Base-by-base conservation (phyloP, 2,329 filamentous ascomycete species). In the Metarhizium brunneum region DNA sequence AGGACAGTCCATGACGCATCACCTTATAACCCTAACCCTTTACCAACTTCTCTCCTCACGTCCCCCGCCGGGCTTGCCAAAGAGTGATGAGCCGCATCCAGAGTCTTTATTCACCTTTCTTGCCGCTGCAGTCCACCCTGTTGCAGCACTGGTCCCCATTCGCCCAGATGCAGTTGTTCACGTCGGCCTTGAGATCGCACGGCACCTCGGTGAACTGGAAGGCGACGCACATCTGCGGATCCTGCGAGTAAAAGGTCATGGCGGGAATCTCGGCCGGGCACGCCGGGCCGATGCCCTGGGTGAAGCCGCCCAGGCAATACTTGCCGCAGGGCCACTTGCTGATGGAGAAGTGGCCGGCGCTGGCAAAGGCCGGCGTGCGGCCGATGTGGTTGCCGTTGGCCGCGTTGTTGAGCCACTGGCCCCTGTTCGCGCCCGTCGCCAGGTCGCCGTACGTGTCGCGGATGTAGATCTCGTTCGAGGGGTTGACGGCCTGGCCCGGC, bases 281-380 rank as follows among this genome's bases (percentile, higher is more conserved):
- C 13, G 59, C 58, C 10, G 58, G 56, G 1, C 59, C 59, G 20
- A 61, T 47, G 20, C 59, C 59, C 25, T 32, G 14, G 6, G 51
- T 38, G 47, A 60, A 54, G 3, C 60, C 60, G 42, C 54, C 56
- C 13, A 62, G 56, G 25, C 59, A 62, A 54, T 59, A 62, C 42
- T 54, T 57, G 32, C 59, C 58, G 42, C 60, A 61, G 6, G 56
- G 58, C 60, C 60, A 62, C 54, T 60, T 62, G 57, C 53, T 61
- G 35, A 62, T 45, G 42, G 57, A 52, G 52, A 61, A 62, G 36
- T 57, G 42, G 30, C 60, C 59, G 18, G 60, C 54, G 10, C 51
- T n/a, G 47, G 40, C 36, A 42, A 54, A 61, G 25, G 52, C 48
- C 13, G 58, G 29, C 7, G 57, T 59, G 29, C 56, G 55, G 6